Evolutionary conservation across 495 filamentous ascomycete species (phyloP).

Genomic region (Penicillium maclennaniae): DNA sequence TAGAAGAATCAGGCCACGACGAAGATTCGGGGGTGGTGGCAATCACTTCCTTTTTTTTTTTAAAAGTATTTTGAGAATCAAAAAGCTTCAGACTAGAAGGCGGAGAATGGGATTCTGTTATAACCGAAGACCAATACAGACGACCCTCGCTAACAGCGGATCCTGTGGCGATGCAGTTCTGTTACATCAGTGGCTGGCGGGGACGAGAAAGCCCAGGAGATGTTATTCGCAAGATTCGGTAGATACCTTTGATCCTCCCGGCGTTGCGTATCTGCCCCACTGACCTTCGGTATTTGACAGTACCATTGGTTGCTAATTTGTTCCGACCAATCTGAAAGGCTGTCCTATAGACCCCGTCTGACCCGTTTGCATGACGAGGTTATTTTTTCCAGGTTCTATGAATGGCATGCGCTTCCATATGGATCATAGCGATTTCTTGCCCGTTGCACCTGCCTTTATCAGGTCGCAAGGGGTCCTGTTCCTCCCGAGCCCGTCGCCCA

Average conservation of each 20-base stretch:
- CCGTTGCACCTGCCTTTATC: neutral
- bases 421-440: neutral
- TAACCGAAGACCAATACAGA: neutral
- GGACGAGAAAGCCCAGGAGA: neutral
- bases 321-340: neutral
- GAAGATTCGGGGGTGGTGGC: neutral
- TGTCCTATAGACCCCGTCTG: no score
- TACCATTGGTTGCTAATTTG: neutral
- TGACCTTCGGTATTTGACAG: neutral
- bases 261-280: neutral
- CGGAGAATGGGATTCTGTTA: neutral
- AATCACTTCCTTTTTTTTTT: no score
- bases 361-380: neutral
- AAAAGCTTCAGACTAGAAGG: neutral
- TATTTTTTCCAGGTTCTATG: neutral
- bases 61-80: neutral
- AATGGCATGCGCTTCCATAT: neutral
- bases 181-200: conserved; percentile 7
- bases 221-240: neutral
- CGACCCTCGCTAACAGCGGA: neutral
- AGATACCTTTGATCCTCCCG: no score
- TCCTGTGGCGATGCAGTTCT: neutral
- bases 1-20: neutral
- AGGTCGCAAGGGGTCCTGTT: neutral
- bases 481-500: no score